A percentile compares a stretch with the other conserved stretches of the same genome.
Evolutionary conservation across 169 alveolate species (phyloP).

Genomic region (Eimeria acervulina): DNA sequence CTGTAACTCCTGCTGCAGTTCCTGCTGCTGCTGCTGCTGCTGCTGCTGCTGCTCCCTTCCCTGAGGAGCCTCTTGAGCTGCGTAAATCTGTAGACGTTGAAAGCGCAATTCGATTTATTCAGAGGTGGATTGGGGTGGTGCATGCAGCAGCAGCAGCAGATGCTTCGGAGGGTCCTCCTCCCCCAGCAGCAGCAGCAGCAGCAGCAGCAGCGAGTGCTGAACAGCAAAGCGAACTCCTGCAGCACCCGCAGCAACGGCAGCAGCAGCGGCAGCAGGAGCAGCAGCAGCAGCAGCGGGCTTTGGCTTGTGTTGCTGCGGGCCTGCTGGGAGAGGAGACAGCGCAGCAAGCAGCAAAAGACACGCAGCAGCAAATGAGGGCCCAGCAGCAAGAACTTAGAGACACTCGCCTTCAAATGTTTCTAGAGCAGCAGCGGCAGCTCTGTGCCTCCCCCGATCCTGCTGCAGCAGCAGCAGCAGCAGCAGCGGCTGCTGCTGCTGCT

Average conservation of each 20-base stretch:
- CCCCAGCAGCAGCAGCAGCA: slow-evolving; percentile 22
- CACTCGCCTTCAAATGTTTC: slow-evolving; percentile 27
- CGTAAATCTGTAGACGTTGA: neutral
- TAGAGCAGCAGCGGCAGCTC: slow-evolving; percentile 21
- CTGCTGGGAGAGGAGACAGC: neutral
- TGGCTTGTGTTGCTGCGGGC: neutral
- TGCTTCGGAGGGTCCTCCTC: neutral
- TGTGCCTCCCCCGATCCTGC: neutral
- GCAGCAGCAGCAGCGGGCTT: neutral
- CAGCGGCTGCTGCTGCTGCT: neutral
- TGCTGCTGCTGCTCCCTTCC: neutral
- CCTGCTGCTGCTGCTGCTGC: no score
- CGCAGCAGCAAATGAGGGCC: slow-evolving; percentile 40
- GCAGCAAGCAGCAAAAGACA: neutral
- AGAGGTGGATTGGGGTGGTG: slow-evolving; percentile 1
- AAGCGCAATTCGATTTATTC: neutral
- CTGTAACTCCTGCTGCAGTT: no score
- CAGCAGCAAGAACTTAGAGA: slow-evolving; percentile 36
- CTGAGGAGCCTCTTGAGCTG: neutral
- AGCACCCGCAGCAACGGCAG: slow-evolving; percentile 1
- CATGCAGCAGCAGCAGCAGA: no score
- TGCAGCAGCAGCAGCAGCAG: neutral
- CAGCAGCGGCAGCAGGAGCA: slow-evolving; percentile 28
- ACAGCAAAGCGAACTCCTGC: neutral
- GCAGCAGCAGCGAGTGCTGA: neutral